Base-by-base conservation (phyloP, 768 basidiomycete species). In the Cytidiella melzeri region DNA sequence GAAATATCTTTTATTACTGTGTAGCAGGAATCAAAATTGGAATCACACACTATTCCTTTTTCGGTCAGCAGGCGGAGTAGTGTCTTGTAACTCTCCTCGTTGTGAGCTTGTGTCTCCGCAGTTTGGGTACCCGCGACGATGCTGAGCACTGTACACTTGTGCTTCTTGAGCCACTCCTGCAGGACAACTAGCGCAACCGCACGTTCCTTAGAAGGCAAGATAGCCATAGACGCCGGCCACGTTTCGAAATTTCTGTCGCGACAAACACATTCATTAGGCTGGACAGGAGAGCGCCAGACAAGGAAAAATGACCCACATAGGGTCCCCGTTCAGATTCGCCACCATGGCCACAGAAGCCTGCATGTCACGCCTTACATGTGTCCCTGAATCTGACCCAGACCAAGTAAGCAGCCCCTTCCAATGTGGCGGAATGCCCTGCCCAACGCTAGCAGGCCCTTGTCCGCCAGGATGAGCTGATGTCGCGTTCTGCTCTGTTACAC, bases 381-480 rank as follows among this genome's bases (percentile, higher is more conserved):
- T 58, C 45, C 51, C 60, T 18, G 64, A 48, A 44, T 64, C 67
- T 23, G 58, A 58, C 5, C 75, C 77, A 27, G 57, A 69, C 67
- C 73, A 82, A 3, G 62, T 66, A 23, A 84, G 59, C 1, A 62
- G 55, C 6, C 80, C 81, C 18, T 68, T 64, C 83, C 83, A 84
- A 2, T 42, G 41, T 1, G 57, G 5, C 44, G 36, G 20, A 9
- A 37, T 12, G n/a, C 4, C 18, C 25, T 27, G 45, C 47, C 28
- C 53, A n/a, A n/a, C n/a, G n/a, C n/a, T n/a, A n/a, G n/a, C n/a
- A n/a, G n/a, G n/a, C n/a, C n/a, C n/a, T n/a, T n/a, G n/a, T n/a
- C n/a, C n/a, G n/a, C n/a, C n/a, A 3, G 24, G 39, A 11, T 24
- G 38, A 26, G 23, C n/a, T 28, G 39, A 42, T 34, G 21, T 54